phyloP scores from a whole-genome alignment of 345 rosid genomes.

The Eucalyptus sideroxylon region DNA sequence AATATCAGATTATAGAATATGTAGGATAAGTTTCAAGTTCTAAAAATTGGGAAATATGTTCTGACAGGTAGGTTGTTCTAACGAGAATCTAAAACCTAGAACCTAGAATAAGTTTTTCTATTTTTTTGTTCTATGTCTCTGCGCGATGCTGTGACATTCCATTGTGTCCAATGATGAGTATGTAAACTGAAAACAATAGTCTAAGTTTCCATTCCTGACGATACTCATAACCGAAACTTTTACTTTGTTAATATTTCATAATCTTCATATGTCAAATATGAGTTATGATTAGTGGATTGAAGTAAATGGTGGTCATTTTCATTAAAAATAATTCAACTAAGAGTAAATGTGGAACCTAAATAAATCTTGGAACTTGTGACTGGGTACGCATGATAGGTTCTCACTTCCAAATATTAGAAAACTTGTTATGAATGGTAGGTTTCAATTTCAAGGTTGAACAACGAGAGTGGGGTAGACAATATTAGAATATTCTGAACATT shows the following conservation, averaged over 20 bases:
- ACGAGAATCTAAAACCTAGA: no score
- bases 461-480: not conserved
- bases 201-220: no score
- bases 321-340: not conserved
- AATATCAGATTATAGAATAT: no score
- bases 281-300: not conserved
- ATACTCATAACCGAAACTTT: no score
- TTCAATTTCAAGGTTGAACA: not conserved
- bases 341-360: not conserved
- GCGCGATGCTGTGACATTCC: accelerated
- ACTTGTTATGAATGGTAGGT: not conserved
- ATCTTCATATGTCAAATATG: no score
- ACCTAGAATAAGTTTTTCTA: not conserved
- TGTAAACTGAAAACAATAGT: not conserved
- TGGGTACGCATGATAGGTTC: no score
- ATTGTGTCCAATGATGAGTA: not conserved
- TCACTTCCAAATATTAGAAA: not conserved
- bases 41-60: no score
- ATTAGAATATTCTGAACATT: not conserved
- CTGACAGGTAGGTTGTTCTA: accelerated
- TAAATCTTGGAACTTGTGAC: not conserved
- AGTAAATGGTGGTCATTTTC: not conserved
- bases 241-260: not conserved
- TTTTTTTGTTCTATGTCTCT: no score
- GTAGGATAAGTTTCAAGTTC: not conserved